A percentile compares a stretch with the other conserved stretches of the same genome.
Conservation (phyloP, 768 basidiomycete species). For the Symmetrospora coprosmae region DNA sequence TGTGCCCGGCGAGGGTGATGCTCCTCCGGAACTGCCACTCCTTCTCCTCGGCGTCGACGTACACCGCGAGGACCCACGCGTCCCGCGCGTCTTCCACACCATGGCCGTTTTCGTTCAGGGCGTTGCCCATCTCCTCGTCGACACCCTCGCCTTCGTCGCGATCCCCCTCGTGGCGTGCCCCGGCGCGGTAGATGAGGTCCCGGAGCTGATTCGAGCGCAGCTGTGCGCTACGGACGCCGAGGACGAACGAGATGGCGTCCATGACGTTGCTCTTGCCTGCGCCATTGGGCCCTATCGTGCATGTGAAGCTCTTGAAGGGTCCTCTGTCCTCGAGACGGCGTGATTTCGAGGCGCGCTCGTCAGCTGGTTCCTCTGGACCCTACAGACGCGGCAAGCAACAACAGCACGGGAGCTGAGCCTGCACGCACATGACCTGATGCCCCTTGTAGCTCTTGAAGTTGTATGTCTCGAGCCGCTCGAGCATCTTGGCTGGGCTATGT, state of each 20-base stretch:
- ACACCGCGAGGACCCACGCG: slow-evolving; percentile 92
- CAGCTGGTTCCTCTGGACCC: not conserved
- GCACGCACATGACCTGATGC: slow-evolving; percentile 34
- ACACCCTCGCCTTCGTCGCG: slow-evolving; percentile 42
- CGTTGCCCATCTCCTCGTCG: slow-evolving; percentile 41
- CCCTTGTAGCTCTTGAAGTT: slow-evolving; percentile 94
- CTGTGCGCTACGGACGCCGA: slow-evolving; percentile 87
- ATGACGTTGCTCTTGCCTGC: slow-evolving; percentile 97
- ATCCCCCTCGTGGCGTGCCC: slow-evolving; percentile 40
- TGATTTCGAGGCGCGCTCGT: slow-evolving; percentile 48
- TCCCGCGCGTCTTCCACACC: slow-evolving; percentile 68
- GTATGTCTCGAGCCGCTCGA: slow-evolving; percentile 53
- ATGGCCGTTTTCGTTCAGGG: slow-evolving; percentile 43
- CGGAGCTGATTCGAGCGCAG: slow-evolving; percentile 83
- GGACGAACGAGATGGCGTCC: slow-evolving; percentile 98
- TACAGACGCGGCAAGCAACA: no score
- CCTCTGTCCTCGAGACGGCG: slow-evolving; percentile 80
- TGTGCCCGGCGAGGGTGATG: slow-evolving; percentile 70
- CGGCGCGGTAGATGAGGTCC: slow-evolving; percentile 90
- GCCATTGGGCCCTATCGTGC: slow-evolving; percentile 95
- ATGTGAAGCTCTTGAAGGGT: slow-evolving; percentile 84
- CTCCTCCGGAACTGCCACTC: slow-evolving; percentile 88
- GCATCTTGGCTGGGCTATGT: no score
- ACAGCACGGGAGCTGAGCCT: no score
- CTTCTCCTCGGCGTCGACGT: slow-evolving; percentile 57